These are phyloP conservation scores for Yamadazyma atmosphaerica DNA, from an alignment of 1,139 yeast species.

Conservation along the genomic window DNA sequence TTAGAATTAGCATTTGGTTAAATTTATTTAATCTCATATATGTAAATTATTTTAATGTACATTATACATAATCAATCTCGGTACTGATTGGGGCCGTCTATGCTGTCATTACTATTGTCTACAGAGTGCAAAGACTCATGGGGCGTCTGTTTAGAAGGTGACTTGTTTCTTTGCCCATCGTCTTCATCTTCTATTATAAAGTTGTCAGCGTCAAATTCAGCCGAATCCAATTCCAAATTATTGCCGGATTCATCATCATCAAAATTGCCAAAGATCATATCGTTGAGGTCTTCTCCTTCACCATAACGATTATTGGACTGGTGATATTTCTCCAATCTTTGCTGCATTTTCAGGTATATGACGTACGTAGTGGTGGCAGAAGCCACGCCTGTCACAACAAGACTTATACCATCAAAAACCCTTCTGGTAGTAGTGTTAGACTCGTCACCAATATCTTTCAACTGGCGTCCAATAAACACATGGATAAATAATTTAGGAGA, in stretches of 20 bases:
- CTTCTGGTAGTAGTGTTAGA: constrained; percentile 52
- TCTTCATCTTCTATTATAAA: constrained; percentile 35
- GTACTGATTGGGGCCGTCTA: not conserved
- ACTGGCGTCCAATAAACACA: constrained; percentile 75
- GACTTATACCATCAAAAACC: constrained; percentile 62
- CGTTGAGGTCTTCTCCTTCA: constrained; percentile 20
- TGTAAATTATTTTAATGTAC: constrained; percentile 7
- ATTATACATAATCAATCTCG: constrained; percentile 2
- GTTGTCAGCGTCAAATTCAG: constrained; percentile 22
- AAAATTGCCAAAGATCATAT: constrained; percentile 43
- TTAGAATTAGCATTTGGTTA: not conserved
- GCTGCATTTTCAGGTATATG: constrained; percentile 63
- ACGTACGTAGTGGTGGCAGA: constrained; percentile 67
- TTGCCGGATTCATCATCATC: constrained; percentile 27
- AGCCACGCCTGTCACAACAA: constrained; percentile 56
- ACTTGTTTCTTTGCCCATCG: constrained; percentile 11
- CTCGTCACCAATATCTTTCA: constrained; percentile 66
- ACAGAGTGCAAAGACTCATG: constrained; percentile 5
- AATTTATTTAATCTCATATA: constrained; percentile 2
- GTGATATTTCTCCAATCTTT: constrained; percentile 36
- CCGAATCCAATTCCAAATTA: constrained; percentile 24
- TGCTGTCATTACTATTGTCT: not conserved
- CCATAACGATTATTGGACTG: not conserved
- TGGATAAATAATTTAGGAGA: constrained; percentile 82
- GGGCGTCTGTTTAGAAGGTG: not conserved